Base-by-base conservation (phyloP, 768 basidiomycete genomes). In the Termitomyces sp. region DNA sequence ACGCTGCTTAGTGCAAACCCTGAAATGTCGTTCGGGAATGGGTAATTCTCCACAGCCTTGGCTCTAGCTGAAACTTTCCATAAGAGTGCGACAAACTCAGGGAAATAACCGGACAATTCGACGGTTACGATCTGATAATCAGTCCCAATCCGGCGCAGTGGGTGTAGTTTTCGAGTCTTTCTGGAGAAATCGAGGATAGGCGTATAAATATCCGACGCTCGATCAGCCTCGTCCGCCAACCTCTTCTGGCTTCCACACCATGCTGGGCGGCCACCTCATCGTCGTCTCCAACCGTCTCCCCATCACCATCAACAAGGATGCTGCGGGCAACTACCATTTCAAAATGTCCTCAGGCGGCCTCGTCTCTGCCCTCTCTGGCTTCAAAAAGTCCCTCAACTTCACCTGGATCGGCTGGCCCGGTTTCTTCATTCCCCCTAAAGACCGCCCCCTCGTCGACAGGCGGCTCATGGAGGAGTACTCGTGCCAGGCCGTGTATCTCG, bases 321-420 rank as follows among this genome's bases (percentile, higher is more conserved):
- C 83, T 15, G 76, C 80, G 54, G 95, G 95, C 70, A 88, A 96
- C 72, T 98, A 95, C 74, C 92, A 95, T 78, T 98, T 97, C 85
- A 91, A 96, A 81, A 97, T 98, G 95, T 95, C 93, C 60, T 95
- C 93, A 3, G 97, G 97, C 31, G 97, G 97, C 56, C 90, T 99
- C 61, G 97, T 98, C 62, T 95, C 92, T 55, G 97, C 97, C 60
- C 87, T 99, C 64, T 90, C 91, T 24, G 96, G 97, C 49, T 96
- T 95, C 83, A 99, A 99, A 78, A 98, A 97, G 77, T 94, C 90
- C 37, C 88, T 98, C 82, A 88, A 84, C 72, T 98, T 99, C 76
- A 97, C 93, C 24, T 98, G 96, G 93, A 95, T 97, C 66, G 91
- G 92, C 58, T 97, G 93, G 93, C 89, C 93, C 0, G 93, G 94